Conservation (phyloP, 2,329 filamentous ascomycete species). For the Colletotrichum sp. region DNA sequence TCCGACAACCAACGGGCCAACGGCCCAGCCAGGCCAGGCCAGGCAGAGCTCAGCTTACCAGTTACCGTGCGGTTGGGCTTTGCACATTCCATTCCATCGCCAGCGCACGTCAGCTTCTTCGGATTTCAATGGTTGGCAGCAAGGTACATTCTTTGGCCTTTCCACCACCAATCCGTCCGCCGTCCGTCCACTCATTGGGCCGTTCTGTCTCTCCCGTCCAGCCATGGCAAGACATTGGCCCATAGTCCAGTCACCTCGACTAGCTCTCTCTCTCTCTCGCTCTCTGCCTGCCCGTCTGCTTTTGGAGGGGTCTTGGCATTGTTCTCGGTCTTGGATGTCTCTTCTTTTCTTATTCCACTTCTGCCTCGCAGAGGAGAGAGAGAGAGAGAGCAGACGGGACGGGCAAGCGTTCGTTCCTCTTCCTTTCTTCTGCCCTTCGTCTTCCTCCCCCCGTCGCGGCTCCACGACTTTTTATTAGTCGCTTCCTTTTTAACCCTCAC, state of each 20-base stretch:
- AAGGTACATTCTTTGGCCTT: not conserved
- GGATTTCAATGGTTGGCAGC: not conserved
- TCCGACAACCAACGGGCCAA: not conserved
- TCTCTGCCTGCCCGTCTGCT: not conserved
- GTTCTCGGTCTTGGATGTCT: not conserved
- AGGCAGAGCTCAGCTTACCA: not conserved
- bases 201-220: constrained; percentile 1
- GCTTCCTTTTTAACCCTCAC: not conserved
- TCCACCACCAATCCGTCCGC: not conserved
- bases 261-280: not conserved
- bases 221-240: constrained; percentile 13
- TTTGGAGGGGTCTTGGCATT: not conserved
- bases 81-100: not conserved
- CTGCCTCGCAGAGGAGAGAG: not conserved
- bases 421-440: not conserved
- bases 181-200: not conserved
- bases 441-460: not conserved
- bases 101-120: not conserved
- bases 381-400: not conserved
- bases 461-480: not conserved
- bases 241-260: not conserved
- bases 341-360: not conserved
- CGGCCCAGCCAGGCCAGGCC: not conserved
- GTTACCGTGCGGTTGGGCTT: not conserved
- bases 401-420: not conserved